phyloP scores from a whole-genome alignment of 1,284 basidiomycete species.

The Thelephora terrestris region DNA sequence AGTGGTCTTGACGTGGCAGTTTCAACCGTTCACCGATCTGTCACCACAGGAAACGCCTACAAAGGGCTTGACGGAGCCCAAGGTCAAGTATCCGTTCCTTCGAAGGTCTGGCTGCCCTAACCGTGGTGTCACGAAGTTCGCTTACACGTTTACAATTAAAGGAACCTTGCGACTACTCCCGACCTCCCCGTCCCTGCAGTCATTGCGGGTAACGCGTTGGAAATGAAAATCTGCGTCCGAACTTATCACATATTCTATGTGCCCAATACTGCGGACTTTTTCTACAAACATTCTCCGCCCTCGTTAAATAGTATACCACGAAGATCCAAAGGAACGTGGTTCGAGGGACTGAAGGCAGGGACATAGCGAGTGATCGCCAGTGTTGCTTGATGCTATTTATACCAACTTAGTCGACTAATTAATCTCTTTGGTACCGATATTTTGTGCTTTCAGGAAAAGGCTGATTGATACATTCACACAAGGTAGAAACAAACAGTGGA shows the following conservation, averaged over 20 bases:
- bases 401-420: too few relatives aligned
- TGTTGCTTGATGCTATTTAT: too few relatives aligned
- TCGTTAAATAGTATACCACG: not conserved
- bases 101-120: slow-evolving; percentile 40
- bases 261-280: slow-evolving; percentile 58
- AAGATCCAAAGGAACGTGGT: not conserved
- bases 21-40: not conserved
- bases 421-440: too few relatives aligned
- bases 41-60: slow-evolving; percentile 37
- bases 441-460: not conserved
- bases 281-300: slow-evolving; percentile 23
- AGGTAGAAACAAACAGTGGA: not conserved
- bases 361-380: too few relatives aligned
- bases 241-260: slow-evolving; percentile 85
- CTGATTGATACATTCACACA: not conserved
- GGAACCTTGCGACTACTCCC: slow-evolving; percentile 30
- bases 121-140: not conserved
- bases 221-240: slow-evolving; percentile 78
- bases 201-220: slow-evolving; percentile 49
- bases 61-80: slow-evolving; percentile 35
- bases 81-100: slow-evolving; percentile 65
- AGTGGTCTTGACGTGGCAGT: slow-evolving; percentile 17
- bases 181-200: slow-evolving; percentile 32
- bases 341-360: not conserved
- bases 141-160: slow-evolving; percentile 12